These are phyloP conservation scores for Cercophora sp. DNA, from an alignment of 495 filamentous ascomycete genomes.

Conservation along the genomic window DNA sequence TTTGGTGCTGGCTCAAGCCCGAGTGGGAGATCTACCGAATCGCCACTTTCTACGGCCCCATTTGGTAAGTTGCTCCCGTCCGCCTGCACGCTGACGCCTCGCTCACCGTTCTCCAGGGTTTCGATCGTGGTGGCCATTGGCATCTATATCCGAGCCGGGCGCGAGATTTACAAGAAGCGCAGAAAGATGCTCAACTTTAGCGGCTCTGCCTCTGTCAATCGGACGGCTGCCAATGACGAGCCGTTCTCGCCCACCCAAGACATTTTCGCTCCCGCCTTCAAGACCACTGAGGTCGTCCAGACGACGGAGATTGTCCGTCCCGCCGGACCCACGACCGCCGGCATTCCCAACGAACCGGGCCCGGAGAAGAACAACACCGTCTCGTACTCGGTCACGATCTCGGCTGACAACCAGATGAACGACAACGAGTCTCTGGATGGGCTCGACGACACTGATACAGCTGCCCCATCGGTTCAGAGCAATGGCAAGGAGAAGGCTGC, in stretches of 20 bases:
- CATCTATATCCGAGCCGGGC: conserved; percentile 72
- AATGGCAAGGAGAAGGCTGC: background rate
- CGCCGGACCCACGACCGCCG: background rate
- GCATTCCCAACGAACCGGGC: background rate
- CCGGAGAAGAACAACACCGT: conserved; percentile 22
- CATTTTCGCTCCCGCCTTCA: conserved; percentile 44
- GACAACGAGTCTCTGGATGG: conserved; percentile 17
- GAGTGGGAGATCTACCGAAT: conserved; percentile 72
- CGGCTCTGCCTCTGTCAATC: conserved; percentile 29
- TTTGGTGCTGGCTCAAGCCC: conserved; percentile 78
- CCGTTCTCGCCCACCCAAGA: conserved; percentile 14
- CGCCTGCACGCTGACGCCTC: no score
- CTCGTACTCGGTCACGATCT: conserved; percentile 49
- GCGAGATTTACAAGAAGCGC: conserved; percentile 60
- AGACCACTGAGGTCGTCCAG: conserved; percentile 58
- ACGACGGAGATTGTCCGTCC: conserved; percentile 38
- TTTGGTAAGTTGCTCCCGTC: conserved; percentile 76
- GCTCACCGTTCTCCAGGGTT: no score
- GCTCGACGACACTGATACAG: conserved; percentile 5
- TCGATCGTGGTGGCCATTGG: conserved; percentile 63
- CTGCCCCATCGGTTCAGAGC: conserved; percentile 14
- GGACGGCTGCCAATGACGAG: conserved; percentile 12
- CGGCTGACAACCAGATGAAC: conserved; percentile 25
- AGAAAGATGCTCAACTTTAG: conserved; percentile 44
- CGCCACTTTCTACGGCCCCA: conserved; percentile 74